Percentiles rank a stretch among this genome's conserved stretches.
phyloP scores from a whole-genome alignment of 208 protist species.

The Acanthamoeba lenticulata region DNA sequence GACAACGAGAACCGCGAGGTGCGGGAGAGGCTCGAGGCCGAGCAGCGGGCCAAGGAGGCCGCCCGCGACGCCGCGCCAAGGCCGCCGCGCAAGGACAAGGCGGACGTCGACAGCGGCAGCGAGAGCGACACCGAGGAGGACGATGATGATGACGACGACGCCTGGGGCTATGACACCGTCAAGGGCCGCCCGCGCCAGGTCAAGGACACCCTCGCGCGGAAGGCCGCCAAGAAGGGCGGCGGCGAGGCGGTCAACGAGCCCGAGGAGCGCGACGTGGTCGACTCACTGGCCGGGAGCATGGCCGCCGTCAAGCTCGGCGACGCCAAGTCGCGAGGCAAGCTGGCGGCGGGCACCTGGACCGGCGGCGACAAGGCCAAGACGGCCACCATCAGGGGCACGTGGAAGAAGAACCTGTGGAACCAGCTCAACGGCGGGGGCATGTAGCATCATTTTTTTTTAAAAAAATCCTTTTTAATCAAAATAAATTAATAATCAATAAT shows the following conservation, averaged over 20 bases:
- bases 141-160: neutral
- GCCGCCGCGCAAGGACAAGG: neutral
- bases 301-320: neutral
- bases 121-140: slow-evolving; percentile 34
- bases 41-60: neutral
- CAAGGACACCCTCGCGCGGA: neutral
- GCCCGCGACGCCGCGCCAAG: neutral
- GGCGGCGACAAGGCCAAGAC: neutral
- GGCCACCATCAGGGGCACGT: neutral
- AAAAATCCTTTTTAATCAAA: neutral
- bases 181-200: neutral
- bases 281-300: neutral
- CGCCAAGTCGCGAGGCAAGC: neutral
- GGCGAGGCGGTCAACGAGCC: neutral
- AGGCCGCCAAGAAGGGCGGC: neutral
- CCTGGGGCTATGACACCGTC: slow-evolving; percentile 41
- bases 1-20: neutral
- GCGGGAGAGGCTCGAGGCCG: neutral
- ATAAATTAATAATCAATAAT: no score
- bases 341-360: neutral
- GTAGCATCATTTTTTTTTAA: neutral
- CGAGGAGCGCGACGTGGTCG: neutral
- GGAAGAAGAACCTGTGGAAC: slow-evolving; percentile 17
- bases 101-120: neutral
- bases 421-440: neutral